Percentiles rank a stretch among this genome's conserved stretches.
Evolutionary conservation across 1,284 basidiomycete species (phyloP).

Genomic region (Ceratobasidium sp.): DNA sequence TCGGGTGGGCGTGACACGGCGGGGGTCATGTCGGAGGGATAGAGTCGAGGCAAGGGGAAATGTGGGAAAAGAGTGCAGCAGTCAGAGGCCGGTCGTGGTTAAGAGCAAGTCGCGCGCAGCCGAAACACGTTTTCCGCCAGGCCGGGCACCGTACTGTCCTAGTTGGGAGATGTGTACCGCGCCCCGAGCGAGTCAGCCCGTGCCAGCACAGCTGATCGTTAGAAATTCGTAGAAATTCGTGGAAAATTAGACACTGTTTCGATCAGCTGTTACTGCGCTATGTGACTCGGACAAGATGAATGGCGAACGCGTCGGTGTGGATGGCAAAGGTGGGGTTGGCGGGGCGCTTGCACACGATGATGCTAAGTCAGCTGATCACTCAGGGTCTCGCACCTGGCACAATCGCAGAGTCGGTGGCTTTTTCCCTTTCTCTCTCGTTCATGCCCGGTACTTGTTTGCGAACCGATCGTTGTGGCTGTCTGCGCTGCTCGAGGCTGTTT

Average conservation of each 20-base stretch:
- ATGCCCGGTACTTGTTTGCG: constrained; percentile 30
- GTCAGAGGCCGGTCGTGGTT: constrained; percentile 15
- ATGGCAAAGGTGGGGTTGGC: background rate
- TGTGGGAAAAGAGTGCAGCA: constrained; percentile 20
- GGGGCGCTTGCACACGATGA: constrained; percentile 5
- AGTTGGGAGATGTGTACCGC: constrained; percentile 24
- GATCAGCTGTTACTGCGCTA: background rate
- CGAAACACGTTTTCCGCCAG: constrained; percentile 38
- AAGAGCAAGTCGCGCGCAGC: background rate
- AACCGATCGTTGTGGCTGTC: constrained; percentile 18
- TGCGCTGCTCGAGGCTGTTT: constrained; percentile 1
- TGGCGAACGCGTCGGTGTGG: background rate
- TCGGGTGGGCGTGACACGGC: constrained; percentile 55
- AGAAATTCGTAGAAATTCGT: constrained; percentile 41
- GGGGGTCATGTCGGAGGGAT: constrained; percentile 26
- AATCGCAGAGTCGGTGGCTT: constrained; percentile 16
- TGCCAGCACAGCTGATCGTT: background rate
- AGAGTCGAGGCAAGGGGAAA: background rate
- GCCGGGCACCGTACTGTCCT: constrained; percentile 36
- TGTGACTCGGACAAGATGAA: constrained; percentile 32
- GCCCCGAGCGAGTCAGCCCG: constrained; percentile 38
- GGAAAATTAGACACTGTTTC: constrained; percentile 25
- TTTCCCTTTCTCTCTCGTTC: constrained; percentile 19
- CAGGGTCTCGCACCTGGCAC: constrained; percentile 33
- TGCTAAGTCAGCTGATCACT: constrained; percentile 30